Evolutionary conservation across 2,329 filamentous ascomycete species (phyloP), one percentile per base, ranked within the genome.

Genomic region (Endoconidiophora laricicola): DNA sequence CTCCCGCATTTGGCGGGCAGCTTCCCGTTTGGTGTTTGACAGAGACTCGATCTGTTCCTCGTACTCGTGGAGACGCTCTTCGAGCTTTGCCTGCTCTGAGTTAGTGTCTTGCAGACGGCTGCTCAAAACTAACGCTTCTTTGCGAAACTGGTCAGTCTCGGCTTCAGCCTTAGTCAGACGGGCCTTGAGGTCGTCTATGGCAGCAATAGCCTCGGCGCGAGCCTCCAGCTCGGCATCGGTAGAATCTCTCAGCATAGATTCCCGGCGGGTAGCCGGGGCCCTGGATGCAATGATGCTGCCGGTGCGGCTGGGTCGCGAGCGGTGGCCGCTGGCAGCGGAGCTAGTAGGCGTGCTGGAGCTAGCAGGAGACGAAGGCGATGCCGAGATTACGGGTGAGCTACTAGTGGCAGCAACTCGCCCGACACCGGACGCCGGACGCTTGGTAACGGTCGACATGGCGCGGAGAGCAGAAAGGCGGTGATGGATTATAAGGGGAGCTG

Each of bases 41-140:
- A 96, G 71, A 6, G 75, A 70, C 64, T 94, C 87, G 52, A 90
- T 76, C 60, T 81, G 79, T 63, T 90, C 85, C 54, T 91, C 87
- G 59, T 78, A 80, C 64, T 94, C 88, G 62, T 95, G 88, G 43
- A 83, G 72, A 55, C 78, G 79, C 62, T 96, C 90, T 63, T 98
- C 91, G 36, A 95, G 69, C 66, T 83, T 86, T 48, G 77, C 77
- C 60, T 94, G 88, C 63, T 95, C 87, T 57, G 78, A 76, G 52
- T 83, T 67, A 43, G 86, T 78, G 57, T 96, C 90, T 60, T 96
- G 87, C 6, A 96, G 73, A 58, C 85, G 79, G 56, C 83, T 75
- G 66, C 94, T 86, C 56, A 96, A 68, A 43, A 94, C 81, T 53
- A 91, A 83, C 49, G 80, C 70, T 66, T 95, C 86, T 64, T 88